Conservation (phyloP, 805 yeast species). For the Spathaspora arborariae region DNA sequence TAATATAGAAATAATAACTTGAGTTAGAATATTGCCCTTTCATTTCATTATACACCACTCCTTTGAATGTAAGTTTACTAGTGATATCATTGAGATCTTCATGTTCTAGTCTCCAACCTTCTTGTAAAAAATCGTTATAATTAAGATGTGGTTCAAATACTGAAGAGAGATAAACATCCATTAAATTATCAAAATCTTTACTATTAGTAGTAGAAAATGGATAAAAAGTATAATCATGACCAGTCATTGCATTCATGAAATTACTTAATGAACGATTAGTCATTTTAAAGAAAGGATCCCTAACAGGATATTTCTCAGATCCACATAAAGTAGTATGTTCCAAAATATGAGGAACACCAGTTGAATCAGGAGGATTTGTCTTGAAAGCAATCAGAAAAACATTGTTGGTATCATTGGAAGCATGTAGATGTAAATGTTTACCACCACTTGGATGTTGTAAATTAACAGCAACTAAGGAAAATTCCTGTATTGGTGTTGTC, state of each 20-base stretch:
- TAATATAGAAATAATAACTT: conserved; percentile 78
- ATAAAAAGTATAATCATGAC: conserved; percentile 90
- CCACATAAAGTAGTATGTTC: conserved; percentile 98
- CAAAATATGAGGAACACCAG: conserved; percentile 93
- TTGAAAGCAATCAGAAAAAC: conserved; percentile 88
- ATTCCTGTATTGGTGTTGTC: conserved; percentile 72
- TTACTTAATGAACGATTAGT: conserved; percentile 88
- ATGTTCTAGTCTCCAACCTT: conserved; percentile 96
- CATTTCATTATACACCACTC: conserved; percentile 98
- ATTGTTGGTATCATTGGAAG: conserved; percentile 76
- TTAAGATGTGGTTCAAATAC: conserved; percentile 78
- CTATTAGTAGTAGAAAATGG: conserved; percentile 94
- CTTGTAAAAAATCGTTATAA: conserved; percentile 83
- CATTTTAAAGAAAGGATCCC: conserved; percentile 98
- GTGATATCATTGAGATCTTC: conserved; percentile 50
- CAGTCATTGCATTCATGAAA: conserved; percentile 99
- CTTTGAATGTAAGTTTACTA: conserved; percentile 74
- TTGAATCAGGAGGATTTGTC: conserved; percentile 91
- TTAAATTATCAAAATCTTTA: conserved; percentile 75
- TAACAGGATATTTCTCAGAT: conserved; percentile 82
- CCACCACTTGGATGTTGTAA: conserved; percentile 74
- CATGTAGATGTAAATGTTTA: conserved; percentile 77
- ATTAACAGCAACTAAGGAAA: conserved; percentile 74
- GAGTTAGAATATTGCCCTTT: conserved; percentile 94
- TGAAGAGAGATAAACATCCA: conserved; percentile 85